Evolutionary conservation across 2,329 filamentous ascomycete species (phyloP).

Genomic region (Trichoderma harzianum): DNA sequence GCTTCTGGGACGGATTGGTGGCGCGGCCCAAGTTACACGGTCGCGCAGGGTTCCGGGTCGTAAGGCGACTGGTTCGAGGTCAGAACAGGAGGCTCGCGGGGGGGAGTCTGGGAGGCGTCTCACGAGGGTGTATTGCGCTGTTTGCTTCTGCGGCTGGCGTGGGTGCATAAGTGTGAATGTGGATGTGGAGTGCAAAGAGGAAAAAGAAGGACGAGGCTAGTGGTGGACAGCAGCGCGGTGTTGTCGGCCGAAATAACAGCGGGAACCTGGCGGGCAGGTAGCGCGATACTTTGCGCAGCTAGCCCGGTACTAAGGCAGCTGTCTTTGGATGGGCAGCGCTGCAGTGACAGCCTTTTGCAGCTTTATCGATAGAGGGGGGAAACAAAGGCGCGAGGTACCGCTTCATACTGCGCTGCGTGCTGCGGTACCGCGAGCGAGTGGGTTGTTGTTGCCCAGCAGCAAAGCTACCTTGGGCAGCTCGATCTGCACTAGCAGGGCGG

Average conservation of each 20-base stretch:
- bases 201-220: conserved; percentile 18
- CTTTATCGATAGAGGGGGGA: conserved; percentile 8
- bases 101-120: conserved; percentile 16
- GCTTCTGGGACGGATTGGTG: conserved; percentile 17
- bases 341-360: conserved; percentile 5
- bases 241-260: conserved; percentile 19
- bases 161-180: conserved; percentile 11
- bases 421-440: neutral
- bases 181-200: conserved; percentile 19
- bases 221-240: conserved; percentile 16
- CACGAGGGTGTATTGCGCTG: conserved; percentile 17
- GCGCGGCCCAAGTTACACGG: conserved; percentile 19
- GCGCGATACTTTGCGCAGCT: conserved; percentile 3
- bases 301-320: neutral
- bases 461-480: neutral
- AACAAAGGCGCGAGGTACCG: neutral
- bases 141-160: conserved; percentile 18
- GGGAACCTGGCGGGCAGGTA: conserved; percentile 15
- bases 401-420: neutral
- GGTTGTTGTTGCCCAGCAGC: neutral
- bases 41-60: conserved; percentile 17
- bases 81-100: conserved; percentile 3
- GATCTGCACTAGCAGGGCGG: conserved; percentile 9
- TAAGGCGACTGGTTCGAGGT: conserved; percentile 4
- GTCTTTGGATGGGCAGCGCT: neutral